These are phyloP conservation scores for Byssochlamys sp. DNA, from an alignment of 2,329 filamentous ascomycete species.

Conservation along the genomic window DNA sequence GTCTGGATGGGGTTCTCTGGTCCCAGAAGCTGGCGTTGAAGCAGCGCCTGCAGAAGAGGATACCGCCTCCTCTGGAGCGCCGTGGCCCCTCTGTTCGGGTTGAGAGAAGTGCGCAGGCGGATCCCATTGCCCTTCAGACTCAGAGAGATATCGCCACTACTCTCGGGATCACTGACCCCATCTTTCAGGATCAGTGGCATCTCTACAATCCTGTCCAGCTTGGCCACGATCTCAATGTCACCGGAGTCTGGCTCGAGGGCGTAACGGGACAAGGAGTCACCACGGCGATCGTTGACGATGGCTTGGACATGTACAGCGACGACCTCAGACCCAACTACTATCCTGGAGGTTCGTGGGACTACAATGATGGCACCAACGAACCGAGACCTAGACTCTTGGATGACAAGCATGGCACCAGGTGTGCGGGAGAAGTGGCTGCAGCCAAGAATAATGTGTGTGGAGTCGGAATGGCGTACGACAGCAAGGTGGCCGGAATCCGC, in stretches of 20 bases:
- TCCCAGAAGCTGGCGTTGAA: slow-evolving; percentile 67
- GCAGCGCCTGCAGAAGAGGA: slow-evolving; percentile 52
- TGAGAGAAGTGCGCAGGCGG: slow-evolving; percentile 9
- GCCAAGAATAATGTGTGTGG: slow-evolving; percentile 89
- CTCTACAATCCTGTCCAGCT: slow-evolving; percentile 70
- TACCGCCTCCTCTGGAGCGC: slow-evolving; percentile 25
- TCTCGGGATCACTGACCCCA: slow-evolving; percentile 76
- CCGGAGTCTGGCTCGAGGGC: slow-evolving; percentile 78
- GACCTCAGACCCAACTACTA: slow-evolving; percentile 93
- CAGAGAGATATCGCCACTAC: slow-evolving; percentile 53
- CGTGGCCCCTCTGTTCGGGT: slow-evolving; percentile 33
- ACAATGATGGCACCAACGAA: slow-evolving; percentile 73
- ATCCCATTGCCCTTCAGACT: slow-evolving; percentile 43
- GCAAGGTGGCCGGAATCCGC: slow-evolving; percentile 79
- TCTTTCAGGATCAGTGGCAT: slow-evolving; percentile 93
- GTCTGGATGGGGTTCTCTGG: slow-evolving; percentile 65
- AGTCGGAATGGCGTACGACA: slow-evolving; percentile 88
- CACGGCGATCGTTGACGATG: slow-evolving; percentile 91
- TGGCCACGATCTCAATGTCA: slow-evolving; percentile 94
- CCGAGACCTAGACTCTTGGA: slow-evolving; percentile 75
- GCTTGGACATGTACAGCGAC: slow-evolving; percentile 86
- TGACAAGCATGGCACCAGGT: slow-evolving; percentile 84
- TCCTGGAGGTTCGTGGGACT: slow-evolving; percentile 84
- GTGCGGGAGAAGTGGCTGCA: slow-evolving; percentile 86
- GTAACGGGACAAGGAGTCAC: slow-evolving; percentile 82